Percentiles rank a stretch among this genome's conserved stretches.
These are phyloP conservation scores for Senecio squalidus DNA, from an alignment of 140 eudicot genomes.

Conservation along the genomic window DNA sequence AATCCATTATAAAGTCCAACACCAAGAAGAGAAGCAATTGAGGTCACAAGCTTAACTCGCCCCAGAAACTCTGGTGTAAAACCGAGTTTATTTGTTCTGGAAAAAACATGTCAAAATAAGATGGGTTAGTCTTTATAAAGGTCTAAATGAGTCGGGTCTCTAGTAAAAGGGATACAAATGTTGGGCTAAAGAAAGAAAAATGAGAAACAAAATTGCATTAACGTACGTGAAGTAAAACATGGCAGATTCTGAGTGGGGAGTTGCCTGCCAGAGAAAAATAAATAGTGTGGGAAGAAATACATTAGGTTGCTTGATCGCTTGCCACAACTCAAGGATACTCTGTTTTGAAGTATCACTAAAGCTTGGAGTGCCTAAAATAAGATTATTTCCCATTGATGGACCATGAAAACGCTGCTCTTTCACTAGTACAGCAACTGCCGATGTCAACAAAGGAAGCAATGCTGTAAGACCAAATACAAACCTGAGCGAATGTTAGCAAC, in stretches of 20 bases:
- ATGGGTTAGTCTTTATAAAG: too few relatives aligned
- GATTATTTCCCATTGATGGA: conserved; percentile 33
- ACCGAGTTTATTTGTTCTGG: conserved; percentile 72
- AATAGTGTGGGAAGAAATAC: conserved; percentile 88
- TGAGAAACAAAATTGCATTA: not conserved
- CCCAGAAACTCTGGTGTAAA: conserved; percentile 96
- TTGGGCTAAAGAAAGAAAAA: not conserved
- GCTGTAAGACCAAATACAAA: conserved; percentile 94
- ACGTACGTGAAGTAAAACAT: conserved; percentile 97
- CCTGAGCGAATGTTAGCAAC: conserved; percentile 39
- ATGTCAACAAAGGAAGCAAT: conserved; percentile 88
- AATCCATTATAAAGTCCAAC: conserved; percentile 94
- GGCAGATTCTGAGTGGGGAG: conserved; percentile 98
- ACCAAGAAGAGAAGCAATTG: conserved; percentile 90
- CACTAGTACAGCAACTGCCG: conserved; percentile 90
- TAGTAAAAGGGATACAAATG: too few relatives aligned
- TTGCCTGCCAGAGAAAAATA: conserved; percentile 96
- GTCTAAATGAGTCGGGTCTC: too few relatives aligned
- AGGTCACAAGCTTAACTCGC: conserved; percentile 89
- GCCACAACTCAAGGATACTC: conserved; percentile 46
- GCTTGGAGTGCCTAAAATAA: conserved; percentile 8
- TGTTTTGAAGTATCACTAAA: conserved; percentile 35
- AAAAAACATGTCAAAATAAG: not conserved
- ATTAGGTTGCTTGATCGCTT: conserved; percentile 73
- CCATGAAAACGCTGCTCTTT: conserved; percentile 67